Base-by-base conservation (phyloP, 257 asterid genomes). In the Solanum virginianum region DNA sequence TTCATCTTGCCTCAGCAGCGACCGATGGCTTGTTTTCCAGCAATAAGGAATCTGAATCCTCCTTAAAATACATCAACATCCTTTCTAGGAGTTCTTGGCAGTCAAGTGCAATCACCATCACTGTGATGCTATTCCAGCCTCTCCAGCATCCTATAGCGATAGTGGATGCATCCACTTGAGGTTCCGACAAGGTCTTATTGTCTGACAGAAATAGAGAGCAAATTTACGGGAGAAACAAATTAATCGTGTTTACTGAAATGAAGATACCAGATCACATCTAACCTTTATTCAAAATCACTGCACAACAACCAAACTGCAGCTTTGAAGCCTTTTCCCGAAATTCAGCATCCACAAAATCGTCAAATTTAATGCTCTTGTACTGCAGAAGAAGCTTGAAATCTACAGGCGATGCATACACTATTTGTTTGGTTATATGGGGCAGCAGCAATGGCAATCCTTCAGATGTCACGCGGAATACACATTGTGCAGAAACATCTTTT, bases 391-490 rank as follows among this genome's bases (percentile, higher is more conserved):
- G 94, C 92, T 93, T 93, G 86, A 96, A 93, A 86, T 95, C 98
- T 69, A 91, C 85, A 22, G 92, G 87, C 62, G 98, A 86, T 81
- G 98, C 98, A 85, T 88, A 87, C 80, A 95, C 24, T 68, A 96
- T 95, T 83, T 96, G 99, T 86, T 95, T 96, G 11, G 97, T 92
- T 24, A 95, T 84, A 85, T 95, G 92, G 16, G 98, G 97, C 80
- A 96, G 94, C 85, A 96, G 86, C 90, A 96, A 81, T 1, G 99
- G 99, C 90, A 96, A 86, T 89, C 99, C 99, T 93, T 96, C 99
- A 39, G 99, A 96, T 32, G 99, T 95, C 89, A 96, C 95, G 84
- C 99, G 92, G 91, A 96, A 96, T 79, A 90, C 26, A 89, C 99
- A 96, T 9, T 91, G 91, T 36, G 99, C 87, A 16, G 93, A 75